These are phyloP conservation scores for Byssoonygena ceratinophila DNA, from an alignment of 2,329 filamentous ascomycete species.

Conservation along the genomic window DNA sequence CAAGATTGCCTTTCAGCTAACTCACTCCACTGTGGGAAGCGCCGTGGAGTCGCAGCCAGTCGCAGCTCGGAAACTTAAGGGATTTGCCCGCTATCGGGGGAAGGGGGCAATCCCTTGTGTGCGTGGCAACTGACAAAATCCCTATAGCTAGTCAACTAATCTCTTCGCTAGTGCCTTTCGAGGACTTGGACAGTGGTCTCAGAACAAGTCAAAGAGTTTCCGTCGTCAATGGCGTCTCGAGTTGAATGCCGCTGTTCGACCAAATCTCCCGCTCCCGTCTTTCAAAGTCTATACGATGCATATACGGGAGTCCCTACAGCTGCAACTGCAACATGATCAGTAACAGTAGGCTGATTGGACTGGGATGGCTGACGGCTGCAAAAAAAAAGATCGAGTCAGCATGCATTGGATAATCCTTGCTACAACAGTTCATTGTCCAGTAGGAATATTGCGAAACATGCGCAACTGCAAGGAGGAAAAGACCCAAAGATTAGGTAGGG, in stretches of 20 bases:
- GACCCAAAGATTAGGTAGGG: not conserved
- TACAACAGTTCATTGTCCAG: not conserved
- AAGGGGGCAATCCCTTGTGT: not conserved
- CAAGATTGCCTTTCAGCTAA: not conserved
- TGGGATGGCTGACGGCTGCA: not conserved
- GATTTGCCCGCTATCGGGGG: not conserved
- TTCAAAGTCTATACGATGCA: not conserved
- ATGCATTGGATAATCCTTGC: conserved; percentile 1
- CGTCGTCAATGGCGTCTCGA: not conserved
- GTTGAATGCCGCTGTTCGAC: not conserved
- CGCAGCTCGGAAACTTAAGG: not conserved
- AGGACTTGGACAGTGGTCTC: no score
- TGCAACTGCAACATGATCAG: not conserved
- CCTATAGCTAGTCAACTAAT: no score
- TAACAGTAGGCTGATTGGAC: not conserved
- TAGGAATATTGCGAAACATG: not conserved
- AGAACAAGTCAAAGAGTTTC: no score
- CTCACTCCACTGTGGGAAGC: conserved; percentile 1
- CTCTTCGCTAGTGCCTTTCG: no score
- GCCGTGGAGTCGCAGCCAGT: conserved; percentile 1
- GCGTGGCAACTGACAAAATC: not conserved
- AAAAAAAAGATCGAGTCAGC: not conserved
- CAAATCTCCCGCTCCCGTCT: not conserved
- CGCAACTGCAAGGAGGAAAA: not conserved
- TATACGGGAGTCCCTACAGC: not conserved